Conservation (phyloP, 2,329 filamentous ascomycete species). For the Penicillium fuscoglaucum region DNA sequence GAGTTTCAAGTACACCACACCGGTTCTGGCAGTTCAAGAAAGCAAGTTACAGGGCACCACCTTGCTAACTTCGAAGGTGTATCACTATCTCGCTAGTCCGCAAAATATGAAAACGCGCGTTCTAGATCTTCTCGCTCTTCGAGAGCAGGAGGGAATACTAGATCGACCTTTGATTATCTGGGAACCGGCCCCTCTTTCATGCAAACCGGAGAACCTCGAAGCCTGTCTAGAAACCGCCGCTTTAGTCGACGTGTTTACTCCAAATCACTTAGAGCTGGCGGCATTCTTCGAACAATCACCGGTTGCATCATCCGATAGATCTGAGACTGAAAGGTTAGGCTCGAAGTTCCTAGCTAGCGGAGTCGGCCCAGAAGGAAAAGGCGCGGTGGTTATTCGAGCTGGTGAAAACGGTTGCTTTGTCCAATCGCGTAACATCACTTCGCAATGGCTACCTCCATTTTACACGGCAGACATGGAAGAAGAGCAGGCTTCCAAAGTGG, state of each 20-base stretch:
- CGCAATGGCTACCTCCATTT: slow-evolving; percentile 34
- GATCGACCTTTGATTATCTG: slow-evolving; percentile 24
- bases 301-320: not conserved
- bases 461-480: slow-evolving; percentile 5
- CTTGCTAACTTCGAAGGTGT: slow-evolving; percentile 16
- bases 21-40: slow-evolving; percentile 18
- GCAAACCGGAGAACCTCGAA: slow-evolving; percentile 25
- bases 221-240: slow-evolving; percentile 16
- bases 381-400: slow-evolving; percentile 31
- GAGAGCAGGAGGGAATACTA: slow-evolving; percentile 8
- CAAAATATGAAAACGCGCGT: slow-evolving; percentile 15
- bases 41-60: slow-evolving; percentile 3
- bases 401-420: slow-evolving; percentile 35
- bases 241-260: slow-evolving; percentile 38
- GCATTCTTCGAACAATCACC: slow-evolving; percentile 18
- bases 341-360: slow-evolving; percentile 10
- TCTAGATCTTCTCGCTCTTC: slow-evolving; percentile 18
- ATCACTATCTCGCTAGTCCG: slow-evolving; percentile 23
- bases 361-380: slow-evolving; percentile 19
- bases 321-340: slow-evolving; percentile 17
- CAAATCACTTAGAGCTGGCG: slow-evolving; percentile 41
- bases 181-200: slow-evolving; percentile 27
- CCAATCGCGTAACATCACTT: slow-evolving; percentile 2
- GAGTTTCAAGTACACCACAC: slow-evolving; percentile 25
- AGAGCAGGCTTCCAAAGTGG: slow-evolving; percentile 17